Evolutionary conservation across 1,139 yeast species (phyloP).

Genomic region (Saccharomyces uvarum): DNA sequence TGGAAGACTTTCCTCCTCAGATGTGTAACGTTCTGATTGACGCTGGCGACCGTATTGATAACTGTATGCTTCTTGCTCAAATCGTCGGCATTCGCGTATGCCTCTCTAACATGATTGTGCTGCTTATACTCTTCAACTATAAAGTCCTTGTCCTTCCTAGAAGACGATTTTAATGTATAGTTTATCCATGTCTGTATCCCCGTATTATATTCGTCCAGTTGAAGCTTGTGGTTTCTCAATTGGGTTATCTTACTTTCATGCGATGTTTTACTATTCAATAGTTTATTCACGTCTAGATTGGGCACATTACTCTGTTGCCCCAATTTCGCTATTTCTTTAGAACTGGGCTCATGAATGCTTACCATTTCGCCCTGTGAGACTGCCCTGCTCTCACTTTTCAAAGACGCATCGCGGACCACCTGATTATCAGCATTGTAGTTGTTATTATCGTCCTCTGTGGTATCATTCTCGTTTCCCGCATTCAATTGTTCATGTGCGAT

Average conservation of each 20-base stretch:
- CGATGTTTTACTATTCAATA: constrained; percentile 19
- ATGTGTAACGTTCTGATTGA: constrained; percentile 32
- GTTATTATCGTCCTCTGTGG: constrained; percentile 1
- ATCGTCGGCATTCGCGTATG: constrained; percentile 32
- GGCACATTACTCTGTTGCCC: constrained; percentile 18
- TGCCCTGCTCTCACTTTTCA: background rate
- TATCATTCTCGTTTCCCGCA: background rate
- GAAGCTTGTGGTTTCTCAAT: constrained; percentile 17
- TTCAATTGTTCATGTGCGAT: background rate
- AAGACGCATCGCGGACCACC: background rate
- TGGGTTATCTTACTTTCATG: constrained; percentile 22
- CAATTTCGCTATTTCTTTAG: constrained; percentile 13
- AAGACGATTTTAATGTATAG: constrained; percentile 26
- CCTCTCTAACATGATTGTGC: constrained; percentile 30
- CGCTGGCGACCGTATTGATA: constrained; percentile 30
- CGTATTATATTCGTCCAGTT: constrained; percentile 22
- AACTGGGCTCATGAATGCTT: constrained; percentile 15
- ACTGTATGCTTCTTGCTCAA: constrained; percentile 29
- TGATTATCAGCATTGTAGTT: background rate
- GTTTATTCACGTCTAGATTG: constrained; percentile 18
- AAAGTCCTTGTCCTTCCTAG: constrained; percentile 21
- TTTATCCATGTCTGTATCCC: constrained; percentile 30
- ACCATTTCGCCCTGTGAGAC: constrained; percentile 10
- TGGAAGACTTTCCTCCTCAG: constrained; percentile 30
- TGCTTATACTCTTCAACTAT: constrained; percentile 30